phyloP scores from a whole-genome alignment of 331 rosid species.

The Prunus yedoensis region DNA sequence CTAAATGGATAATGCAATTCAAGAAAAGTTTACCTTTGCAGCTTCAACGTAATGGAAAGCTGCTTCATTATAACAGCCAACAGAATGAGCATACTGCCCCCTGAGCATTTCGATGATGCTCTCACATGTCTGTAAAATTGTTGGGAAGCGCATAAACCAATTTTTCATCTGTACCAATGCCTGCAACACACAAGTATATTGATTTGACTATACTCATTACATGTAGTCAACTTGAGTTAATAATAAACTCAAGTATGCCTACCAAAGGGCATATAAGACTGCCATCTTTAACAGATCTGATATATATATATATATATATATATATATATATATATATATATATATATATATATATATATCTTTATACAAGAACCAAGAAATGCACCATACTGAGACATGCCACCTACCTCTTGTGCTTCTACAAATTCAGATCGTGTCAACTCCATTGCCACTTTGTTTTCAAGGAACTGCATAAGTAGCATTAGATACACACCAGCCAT shows the following conservation, averaged over 20 bases:
- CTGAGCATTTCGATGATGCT: slow-evolving; percentile 92
- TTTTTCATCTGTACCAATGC: slow-evolving; percentile 90
- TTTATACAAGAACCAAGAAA: background rate
- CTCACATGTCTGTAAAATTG: slow-evolving; percentile 91
- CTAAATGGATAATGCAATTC: background rate
- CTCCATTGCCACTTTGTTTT: slow-evolving; percentile 94
- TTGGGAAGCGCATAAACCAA: slow-evolving; percentile 89
- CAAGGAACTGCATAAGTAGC: slow-evolving; percentile 93
- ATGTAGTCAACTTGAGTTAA: background rate
- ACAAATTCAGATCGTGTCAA: slow-evolving; percentile 88
- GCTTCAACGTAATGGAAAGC: slow-evolving; percentile 88
- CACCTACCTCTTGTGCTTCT: slow-evolving; percentile 91
- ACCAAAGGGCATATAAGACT: background rate
- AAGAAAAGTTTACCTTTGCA: slow-evolving; percentile 51
- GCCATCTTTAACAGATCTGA: background rate
- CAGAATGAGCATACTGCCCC: slow-evolving; percentile 93
- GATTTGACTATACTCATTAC: background rate
- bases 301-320: too few relatives aligned
- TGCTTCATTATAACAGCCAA: slow-evolving; percentile 88
- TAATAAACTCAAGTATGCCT: background rate
- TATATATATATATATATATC: background rate
- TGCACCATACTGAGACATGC: slow-evolving; percentile 16
- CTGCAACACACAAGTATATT: slow-evolving; percentile 40
- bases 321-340: too few relatives aligned
- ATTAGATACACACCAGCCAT: slow-evolving; percentile 96